These are phyloP conservation scores for Globisporangium orthogonon DNA, from an alignment of 352 stramenopile species.

Conservation along the genomic window DNA sequence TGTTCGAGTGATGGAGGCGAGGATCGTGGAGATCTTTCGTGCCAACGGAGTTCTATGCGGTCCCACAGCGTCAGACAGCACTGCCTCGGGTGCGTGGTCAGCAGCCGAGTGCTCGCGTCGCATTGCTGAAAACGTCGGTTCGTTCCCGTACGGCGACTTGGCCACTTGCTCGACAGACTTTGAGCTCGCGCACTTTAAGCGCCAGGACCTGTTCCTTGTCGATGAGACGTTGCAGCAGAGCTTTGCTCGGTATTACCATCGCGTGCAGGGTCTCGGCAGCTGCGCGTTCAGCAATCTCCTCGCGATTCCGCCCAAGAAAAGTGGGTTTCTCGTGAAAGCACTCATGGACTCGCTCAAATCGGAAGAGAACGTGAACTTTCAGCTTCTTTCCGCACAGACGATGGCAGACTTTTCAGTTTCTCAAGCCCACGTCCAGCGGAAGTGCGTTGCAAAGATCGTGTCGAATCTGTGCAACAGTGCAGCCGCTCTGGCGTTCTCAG, in stretches of 20 bases:
- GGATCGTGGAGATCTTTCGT: slow-evolving; percentile 44
- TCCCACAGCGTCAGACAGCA: neutral
- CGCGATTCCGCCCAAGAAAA: slow-evolving; percentile 53
- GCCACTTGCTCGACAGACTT: slow-evolving; percentile 26
- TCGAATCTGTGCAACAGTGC: slow-evolving; percentile 73
- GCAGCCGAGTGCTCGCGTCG: slow-evolving; percentile 42
- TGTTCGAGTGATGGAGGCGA: slow-evolving; percentile 42
- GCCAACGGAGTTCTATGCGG: slow-evolving; percentile 18
- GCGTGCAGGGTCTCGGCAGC: slow-evolving; percentile 59
- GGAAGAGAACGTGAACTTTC: slow-evolving; percentile 41
- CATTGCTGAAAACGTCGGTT: slow-evolving; percentile 53
- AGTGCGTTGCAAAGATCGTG: slow-evolving; percentile 75
- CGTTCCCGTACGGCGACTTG: slow-evolving; percentile 46
- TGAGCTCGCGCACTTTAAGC: slow-evolving; percentile 68
- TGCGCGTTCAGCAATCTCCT: slow-evolving; percentile 50
- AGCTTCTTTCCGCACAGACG: slow-evolving; percentile 32
- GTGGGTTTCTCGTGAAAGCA: slow-evolving; percentile 70
- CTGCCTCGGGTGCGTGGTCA: slow-evolving; percentile 5
- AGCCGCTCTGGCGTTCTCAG: slow-evolving; percentile 23
- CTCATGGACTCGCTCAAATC: slow-evolving; percentile 78
- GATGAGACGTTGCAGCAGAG: slow-evolving; percentile 63
- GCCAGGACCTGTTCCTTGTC: slow-evolving; percentile 75
- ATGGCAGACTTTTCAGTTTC: slow-evolving; percentile 53
- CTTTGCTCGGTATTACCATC: slow-evolving; percentile 40
- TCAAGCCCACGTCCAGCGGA: slow-evolving; percentile 44